phyloP scores from a whole-genome alignment of 2,329 filamentous ascomycete genomes.

The Cordyceps cicadae region DNA sequence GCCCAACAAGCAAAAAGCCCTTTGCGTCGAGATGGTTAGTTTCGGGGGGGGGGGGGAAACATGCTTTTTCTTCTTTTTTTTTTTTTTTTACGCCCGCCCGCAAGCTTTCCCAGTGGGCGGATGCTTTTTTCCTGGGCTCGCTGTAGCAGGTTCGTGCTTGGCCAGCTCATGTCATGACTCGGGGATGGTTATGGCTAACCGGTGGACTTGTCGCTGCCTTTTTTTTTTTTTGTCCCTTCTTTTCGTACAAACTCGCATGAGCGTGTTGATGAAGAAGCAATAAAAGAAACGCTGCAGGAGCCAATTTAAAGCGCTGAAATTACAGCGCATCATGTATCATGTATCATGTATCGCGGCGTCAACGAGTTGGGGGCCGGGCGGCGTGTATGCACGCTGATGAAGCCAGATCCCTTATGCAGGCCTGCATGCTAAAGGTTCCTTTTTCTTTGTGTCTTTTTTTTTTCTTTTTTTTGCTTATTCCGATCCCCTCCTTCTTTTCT shows the following conservation, averaged over 20 bases:
- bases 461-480: no score
- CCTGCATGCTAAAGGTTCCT: not conserved
- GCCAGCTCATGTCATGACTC: not conserved
- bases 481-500: no score
- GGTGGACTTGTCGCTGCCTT: no score
- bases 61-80: no score
- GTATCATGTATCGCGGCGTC: not conserved
- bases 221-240: no score
- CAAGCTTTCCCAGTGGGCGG: not conserved
- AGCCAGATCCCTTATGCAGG: slow-evolving; percentile 6
- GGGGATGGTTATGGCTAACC: not conserved
- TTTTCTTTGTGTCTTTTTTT: no score
- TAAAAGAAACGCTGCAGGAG: not conserved
- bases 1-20: no score
- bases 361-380: not conserved
- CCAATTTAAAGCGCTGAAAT: not conserved
- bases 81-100: not conserved
- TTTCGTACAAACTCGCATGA: no score
- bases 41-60: not conserved
- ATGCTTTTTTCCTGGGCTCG: not conserved
- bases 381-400: not conserved
- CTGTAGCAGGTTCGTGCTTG: not conserved
- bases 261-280: not conserved
- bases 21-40: no score
- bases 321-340: not conserved